Evolutionary conservation across 2,329 filamentous ascomycete species (phyloP).

Genomic region (Fusarium graminum): DNA sequence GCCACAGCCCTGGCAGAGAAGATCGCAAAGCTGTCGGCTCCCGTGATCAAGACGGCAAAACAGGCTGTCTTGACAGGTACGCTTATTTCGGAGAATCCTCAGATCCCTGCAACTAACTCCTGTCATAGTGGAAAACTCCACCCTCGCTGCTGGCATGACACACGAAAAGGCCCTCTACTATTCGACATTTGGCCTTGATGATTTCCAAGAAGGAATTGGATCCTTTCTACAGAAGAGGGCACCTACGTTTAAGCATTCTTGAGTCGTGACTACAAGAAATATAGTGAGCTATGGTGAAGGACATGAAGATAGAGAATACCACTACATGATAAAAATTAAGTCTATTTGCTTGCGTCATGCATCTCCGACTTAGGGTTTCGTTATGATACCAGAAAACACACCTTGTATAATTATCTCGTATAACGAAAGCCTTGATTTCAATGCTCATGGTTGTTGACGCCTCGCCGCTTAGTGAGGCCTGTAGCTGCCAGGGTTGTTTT

Average conservation of each 20-base stretch:
- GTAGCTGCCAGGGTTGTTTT: neutral
- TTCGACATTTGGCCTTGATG: slow-evolving; percentile 31
- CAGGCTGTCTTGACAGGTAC: slow-evolving; percentile 37
- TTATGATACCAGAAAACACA: neutral
- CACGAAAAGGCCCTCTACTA: slow-evolving; percentile 38
- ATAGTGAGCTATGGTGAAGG: neutral
- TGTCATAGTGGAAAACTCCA: slow-evolving; percentile 22
- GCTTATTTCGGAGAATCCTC: neutral
- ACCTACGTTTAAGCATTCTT: slow-evolving; percentile 31
- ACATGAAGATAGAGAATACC: neutral
- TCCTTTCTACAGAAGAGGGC: slow-evolving; percentile 30
- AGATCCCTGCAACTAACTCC: slow-evolving; percentile 1
- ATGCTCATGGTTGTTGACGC: neutral
- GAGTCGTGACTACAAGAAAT: neutral
- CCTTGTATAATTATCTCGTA: neutral
- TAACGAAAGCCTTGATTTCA: neutral
- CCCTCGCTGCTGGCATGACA: slow-evolving; percentile 28
- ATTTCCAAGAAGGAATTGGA: slow-evolving; percentile 36
- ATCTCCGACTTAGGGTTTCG: neutral
- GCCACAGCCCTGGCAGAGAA: slow-evolving; percentile 29
- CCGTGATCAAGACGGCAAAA: slow-evolving; percentile 32
- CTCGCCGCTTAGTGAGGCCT: no score
- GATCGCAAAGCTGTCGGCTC: slow-evolving; percentile 28
- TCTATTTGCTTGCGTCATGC: neutral
- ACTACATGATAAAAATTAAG: neutral